These are phyloP conservation scores for Helianthus tuberosus DNA, from an alignment of 129 eudicot species.

Conservation along the genomic window DNA sequence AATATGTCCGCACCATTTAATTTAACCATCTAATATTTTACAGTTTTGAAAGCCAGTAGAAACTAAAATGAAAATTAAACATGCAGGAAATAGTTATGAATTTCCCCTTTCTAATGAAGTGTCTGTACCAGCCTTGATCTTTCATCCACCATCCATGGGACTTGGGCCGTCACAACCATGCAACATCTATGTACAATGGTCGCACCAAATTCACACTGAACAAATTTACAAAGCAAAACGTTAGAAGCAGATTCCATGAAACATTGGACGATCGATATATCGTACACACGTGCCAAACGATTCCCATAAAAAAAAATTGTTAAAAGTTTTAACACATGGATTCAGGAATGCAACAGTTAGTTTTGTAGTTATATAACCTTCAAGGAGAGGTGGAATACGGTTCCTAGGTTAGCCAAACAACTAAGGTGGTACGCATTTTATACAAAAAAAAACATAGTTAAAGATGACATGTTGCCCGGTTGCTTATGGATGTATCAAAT, in stretches of 20 bases:
- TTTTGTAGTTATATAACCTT: too few relatives aligned
- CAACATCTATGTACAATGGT: slow-evolving; percentile 28
- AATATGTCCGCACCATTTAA: neutral
- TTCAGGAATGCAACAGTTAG: neutral
- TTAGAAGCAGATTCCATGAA: neutral
- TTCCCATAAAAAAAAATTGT: neutral
- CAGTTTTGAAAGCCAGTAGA: neutral
- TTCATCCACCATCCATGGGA: neutral
- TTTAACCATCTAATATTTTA: slow-evolving; percentile 16
- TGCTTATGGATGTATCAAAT: neutral
- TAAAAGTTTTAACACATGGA: too few relatives aligned
- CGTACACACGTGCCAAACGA: neutral
- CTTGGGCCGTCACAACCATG: slow-evolving; percentile 5
- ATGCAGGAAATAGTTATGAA: neutral
- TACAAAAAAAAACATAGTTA: neutral
- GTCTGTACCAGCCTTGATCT: slow-evolving; percentile 16
- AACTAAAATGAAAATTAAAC: slow-evolving; percentile 10
- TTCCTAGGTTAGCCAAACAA: neutral
- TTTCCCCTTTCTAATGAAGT: neutral
- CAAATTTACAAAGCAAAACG: slow-evolving; percentile 5
- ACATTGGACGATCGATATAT: neutral
- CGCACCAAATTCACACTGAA: slow-evolving; percentile 22
- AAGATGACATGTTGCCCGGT: neutral
- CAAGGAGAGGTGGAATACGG: neutral
- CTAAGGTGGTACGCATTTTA: neutral